phyloP scores from a whole-genome alignment of 2,329 filamentous ascomycete genomes.

The Talaromyces pinophilus region DNA sequence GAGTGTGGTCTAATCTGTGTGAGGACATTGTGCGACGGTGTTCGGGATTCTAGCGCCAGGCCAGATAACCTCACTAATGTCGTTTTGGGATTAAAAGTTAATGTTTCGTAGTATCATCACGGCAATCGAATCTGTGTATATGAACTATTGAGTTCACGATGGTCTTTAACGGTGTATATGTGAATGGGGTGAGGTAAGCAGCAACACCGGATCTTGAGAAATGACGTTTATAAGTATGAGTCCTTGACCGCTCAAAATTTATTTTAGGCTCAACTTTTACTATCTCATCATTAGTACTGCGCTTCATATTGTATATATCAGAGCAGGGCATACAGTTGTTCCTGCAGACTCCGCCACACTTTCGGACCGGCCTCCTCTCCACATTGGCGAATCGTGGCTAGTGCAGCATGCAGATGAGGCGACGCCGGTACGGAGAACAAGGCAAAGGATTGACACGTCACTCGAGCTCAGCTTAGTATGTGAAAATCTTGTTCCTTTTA shows the following conservation, averaged over 20 bases:
- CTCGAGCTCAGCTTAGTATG: conserved; percentile 21
- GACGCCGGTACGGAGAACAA: conserved; percentile 19
- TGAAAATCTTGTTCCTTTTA: not conserved
- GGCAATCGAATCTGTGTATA: conserved; percentile 24
- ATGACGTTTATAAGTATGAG: conserved; percentile 15
- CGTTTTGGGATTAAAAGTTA: not conserved
- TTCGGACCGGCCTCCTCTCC: conserved; percentile 29
- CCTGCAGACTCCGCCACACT: conserved; percentile 41
- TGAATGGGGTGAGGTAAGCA: conserved; percentile 1
- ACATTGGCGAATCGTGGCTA: conserved; percentile 23
- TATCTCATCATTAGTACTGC: conserved; percentile 9
- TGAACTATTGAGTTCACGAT: conserved; percentile 15
- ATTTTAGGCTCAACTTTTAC: conserved; percentile 6
- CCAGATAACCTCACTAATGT: conserved; percentile 27
- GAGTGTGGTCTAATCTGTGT: conserved; percentile 36
- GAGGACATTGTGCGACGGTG: conserved; percentile 40
- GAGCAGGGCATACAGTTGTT: conserved; percentile 20
- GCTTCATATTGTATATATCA: conserved; percentile 7
- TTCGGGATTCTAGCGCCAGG: conserved; percentile 31
- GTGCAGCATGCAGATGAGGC: conserved; percentile 24
- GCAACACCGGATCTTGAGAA: conserved; percentile 2
- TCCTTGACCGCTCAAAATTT: conserved; percentile 8
- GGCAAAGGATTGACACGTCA: conserved; percentile 24
- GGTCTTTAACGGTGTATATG: not conserved
- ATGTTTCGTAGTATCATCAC: conserved; percentile 34